Evolutionary conservation across 2,329 filamentous ascomycete species (phyloP), one percentile per base, ranked within the genome.

Genomic region (Aspergillus jensenii): DNA sequence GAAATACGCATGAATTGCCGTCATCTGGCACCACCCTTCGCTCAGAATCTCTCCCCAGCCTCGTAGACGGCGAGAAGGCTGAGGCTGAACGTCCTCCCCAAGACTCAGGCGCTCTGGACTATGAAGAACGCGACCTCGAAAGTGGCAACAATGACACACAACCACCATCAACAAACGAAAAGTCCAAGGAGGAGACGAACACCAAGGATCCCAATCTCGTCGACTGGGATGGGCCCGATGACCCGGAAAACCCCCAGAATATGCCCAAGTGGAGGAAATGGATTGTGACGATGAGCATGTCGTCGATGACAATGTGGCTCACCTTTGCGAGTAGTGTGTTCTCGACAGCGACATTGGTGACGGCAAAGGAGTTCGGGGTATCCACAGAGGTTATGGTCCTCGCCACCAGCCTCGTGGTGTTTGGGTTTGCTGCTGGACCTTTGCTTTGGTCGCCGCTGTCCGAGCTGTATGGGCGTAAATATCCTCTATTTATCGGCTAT

Each of bases 351-450:
- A 78, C 74, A 2, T 15, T 54, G 21, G 70, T 69, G 15, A 78
- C 76, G 0, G 71, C 79, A 3, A 58, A 69, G n/a, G 68, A 80
- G 23, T 81, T 80, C 63, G 52, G 74, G 35, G 75, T 81, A 14
- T 74, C 75, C 3, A 65, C 59, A 1, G 72, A 79, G 56, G 74
- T 78, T 1, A 69, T 75, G 25, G 71, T 71, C 2, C 62, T 80
- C 5, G 79, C 75, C 6, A 76, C 78, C 2, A 74, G 74, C 31
- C 63, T 81, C 33, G 74, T 80, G 17, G 67, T 82, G 0, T 77
- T 80, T 51, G 76, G 80, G 3, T 83, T 83, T 58, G 80, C 79
- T 5, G 58, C 87, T 4, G 86, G 87, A 0, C 86, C 85, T 0
- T 60, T 75, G 19, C 56, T 79, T 6, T 81, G 75, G 66, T 78